Evolutionary conservation across 495 filamentous ascomycete species (phyloP), one percentile per base, ranked within the genome.

Genomic region (Xanthoparmelia taractica): DNA sequence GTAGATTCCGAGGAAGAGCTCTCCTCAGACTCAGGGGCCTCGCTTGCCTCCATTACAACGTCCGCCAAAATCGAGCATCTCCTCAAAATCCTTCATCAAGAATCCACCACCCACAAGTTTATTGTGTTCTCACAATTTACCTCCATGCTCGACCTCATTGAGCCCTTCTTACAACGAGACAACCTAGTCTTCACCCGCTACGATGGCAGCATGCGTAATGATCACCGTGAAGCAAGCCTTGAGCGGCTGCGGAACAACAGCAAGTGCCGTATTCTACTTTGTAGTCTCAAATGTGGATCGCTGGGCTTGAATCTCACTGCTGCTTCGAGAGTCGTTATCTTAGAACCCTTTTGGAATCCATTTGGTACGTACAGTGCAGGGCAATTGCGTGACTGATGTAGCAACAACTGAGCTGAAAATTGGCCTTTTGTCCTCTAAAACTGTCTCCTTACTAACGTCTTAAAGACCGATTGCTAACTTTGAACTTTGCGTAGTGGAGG

Each of bases 341-440:
- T 98, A 37, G 94, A 98, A 71, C 94, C 94, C 0, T 98, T 97
- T 74, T 98, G 94, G 94, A 98, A 98, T 75, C 89, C 94, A 77
- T 98, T 98, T 67, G 89, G 50, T 54, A 54, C 50, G 50, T 54
- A 33, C 27, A 20, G 8, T 8, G 20, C 50, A 18, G 27, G 17
- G 7, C 10, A 10, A 33, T 33, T 33, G 5, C 29, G 13, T 7
- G 15, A 54, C 0, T 20, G 6, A 4, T 18, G 12, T 17, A 29
- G 5, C 48, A 52, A 4, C 12, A 6, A 18, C 8, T 17, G 48
- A 52, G 48, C 48, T 8, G 27, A 18, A 52, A 27, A 12, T 8
- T 15, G 7, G 23, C 0, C 4, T 1, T 7, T 27, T 5, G 25
- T 15, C 18, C 47, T 3, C 12, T 2, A 47, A 8, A 5, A 1